A percentile compares a stretch with the other conserved stretches of the same genome.
Conservation (phyloP, 2,329 filamentous ascomycete species). For the Tolypocladium guangdongense region DNA sequence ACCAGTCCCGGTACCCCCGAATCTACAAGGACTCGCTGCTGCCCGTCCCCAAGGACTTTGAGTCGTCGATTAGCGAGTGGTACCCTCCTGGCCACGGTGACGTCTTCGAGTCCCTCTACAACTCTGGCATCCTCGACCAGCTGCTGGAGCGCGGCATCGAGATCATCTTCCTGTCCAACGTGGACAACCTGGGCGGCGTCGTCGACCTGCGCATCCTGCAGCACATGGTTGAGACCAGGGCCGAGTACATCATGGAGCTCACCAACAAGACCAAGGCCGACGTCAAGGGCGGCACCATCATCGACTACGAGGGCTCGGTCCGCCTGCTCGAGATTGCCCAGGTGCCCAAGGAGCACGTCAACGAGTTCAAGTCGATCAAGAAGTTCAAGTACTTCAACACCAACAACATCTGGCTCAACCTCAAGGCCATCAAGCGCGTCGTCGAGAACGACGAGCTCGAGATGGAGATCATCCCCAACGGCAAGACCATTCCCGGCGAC, state of each 20-base stretch:
- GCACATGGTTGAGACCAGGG: slow-evolving; percentile 96
- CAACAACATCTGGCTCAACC: slow-evolving; percentile 99
- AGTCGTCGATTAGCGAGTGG: slow-evolving; percentile 90
- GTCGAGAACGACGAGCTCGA: slow-evolving; percentile 97
- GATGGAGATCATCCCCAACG: slow-evolving; percentile 99
- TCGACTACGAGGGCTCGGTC: slow-evolving; percentile 95
- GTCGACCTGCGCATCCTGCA: slow-evolving; percentile 96
- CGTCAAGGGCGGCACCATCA: slow-evolving; percentile 99
- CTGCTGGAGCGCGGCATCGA: slow-evolving; percentile 91
- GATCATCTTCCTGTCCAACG: slow-evolving; percentile 97
- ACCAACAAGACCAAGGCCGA: slow-evolving; percentile 99
- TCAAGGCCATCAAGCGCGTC: slow-evolving; percentile 94
- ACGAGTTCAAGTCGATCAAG: slow-evolving; percentile 99
- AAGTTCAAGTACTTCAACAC: slow-evolving; percentile 99
- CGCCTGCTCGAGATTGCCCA: slow-evolving; percentile 97
- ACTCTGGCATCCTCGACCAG: slow-evolving; percentile 96
- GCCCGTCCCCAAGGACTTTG: slow-evolving; percentile 79
- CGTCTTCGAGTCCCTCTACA: slow-evolving; percentile 99
- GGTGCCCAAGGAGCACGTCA: slow-evolving; percentile 98
- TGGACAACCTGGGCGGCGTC: slow-evolving; percentile 95
- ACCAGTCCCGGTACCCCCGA: slow-evolving; percentile 97
- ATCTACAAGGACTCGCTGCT: slow-evolving; percentile 97
- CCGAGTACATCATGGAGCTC: slow-evolving; percentile 99
- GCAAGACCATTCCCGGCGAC: slow-evolving; percentile 95
- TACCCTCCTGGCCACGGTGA: slow-evolving; percentile 98